These are phyloP conservation scores for Aechmea fasciata DNA, from an alignment of 176 grass and related monocot genomes.

Conservation along the genomic window DNA sequence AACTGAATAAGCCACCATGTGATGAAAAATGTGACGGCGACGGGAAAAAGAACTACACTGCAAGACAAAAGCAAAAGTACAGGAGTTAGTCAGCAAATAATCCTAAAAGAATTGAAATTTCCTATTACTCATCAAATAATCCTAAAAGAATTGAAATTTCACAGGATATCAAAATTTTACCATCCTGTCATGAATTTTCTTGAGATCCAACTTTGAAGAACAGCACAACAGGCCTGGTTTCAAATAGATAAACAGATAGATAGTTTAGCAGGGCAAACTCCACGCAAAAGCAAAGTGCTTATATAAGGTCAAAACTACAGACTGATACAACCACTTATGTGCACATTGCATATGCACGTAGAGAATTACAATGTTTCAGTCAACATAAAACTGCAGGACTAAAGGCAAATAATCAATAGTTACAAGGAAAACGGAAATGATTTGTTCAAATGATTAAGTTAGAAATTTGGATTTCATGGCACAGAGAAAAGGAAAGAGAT, in stretches of 20 bases:
- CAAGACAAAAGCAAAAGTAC: conserved; percentile 18
- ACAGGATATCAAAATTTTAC: conserved; percentile 34
- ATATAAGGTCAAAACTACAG: no score
- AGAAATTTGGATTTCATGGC: no score
- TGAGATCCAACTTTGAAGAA: conserved; percentile 99
- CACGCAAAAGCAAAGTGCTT: no score
- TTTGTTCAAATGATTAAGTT: no score
- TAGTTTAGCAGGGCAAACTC: not conserved
- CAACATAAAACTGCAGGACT: no score
- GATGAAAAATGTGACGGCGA: conserved; percentile 95
- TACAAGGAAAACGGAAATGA: no score
- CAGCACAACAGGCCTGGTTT: conserved; percentile 75
- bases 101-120: conserved; percentile 1
- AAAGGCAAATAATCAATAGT: no score
- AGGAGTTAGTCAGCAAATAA: conserved; percentile 1
- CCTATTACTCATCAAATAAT: not conserved
- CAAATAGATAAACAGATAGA: conserved; percentile 9
- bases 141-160: not conserved
- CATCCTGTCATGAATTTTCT: conserved; percentile 99
- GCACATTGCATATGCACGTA: no score
- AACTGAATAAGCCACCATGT: conserved; percentile 99
- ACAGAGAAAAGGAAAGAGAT: no score
- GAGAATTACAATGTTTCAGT: no score
- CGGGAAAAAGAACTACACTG: conserved; percentile 97
- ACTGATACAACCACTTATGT: no score